Evolutionary conservation across 495 filamentous ascomycete genomes (phyloP).

Genomic region (Xylaria curta): DNA sequence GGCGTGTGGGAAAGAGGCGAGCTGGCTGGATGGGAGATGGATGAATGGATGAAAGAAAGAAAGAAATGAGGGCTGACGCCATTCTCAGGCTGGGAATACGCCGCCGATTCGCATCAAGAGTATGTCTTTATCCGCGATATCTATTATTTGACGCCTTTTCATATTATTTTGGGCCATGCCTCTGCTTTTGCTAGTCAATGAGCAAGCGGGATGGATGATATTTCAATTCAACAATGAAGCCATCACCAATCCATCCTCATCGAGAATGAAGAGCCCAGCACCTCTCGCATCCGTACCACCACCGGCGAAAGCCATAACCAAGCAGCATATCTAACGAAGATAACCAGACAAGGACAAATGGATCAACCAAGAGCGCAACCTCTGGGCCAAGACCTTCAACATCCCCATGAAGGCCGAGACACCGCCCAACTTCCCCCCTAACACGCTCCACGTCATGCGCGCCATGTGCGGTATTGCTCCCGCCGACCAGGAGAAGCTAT

Average conservation of each 20-base stretch:
- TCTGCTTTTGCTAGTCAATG: background rate
- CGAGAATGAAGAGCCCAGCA: background rate
- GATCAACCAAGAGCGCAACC: constrained; percentile 64
- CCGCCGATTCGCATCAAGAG: constrained; percentile 73
- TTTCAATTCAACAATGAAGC: background rate
- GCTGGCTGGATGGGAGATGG: background rate
- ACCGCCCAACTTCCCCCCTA: constrained; percentile 66
- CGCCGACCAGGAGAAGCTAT: constrained; percentile 43
- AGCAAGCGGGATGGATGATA: background rate
- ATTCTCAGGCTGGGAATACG: constrained; percentile 59
- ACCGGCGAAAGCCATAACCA: background rate
- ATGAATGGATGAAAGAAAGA: background rate
- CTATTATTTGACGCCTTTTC: background rate
- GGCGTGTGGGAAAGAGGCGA: background rate
- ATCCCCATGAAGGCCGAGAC: constrained; percentile 60
- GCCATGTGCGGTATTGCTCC: constrained; percentile 41
- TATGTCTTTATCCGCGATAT: constrained; percentile 40
- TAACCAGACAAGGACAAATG: constrained; percentile 70
- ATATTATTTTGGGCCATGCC: no score
- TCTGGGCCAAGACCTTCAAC: constrained; percentile 65
- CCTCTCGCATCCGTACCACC: background rate
- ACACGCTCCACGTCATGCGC: constrained; percentile 60
- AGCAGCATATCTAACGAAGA: background rate
- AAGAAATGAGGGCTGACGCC: background rate
- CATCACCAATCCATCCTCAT: background rate